Conservation (phyloP, 768 basidiomycete genomes). For the Tulasnella sp. region DNA sequence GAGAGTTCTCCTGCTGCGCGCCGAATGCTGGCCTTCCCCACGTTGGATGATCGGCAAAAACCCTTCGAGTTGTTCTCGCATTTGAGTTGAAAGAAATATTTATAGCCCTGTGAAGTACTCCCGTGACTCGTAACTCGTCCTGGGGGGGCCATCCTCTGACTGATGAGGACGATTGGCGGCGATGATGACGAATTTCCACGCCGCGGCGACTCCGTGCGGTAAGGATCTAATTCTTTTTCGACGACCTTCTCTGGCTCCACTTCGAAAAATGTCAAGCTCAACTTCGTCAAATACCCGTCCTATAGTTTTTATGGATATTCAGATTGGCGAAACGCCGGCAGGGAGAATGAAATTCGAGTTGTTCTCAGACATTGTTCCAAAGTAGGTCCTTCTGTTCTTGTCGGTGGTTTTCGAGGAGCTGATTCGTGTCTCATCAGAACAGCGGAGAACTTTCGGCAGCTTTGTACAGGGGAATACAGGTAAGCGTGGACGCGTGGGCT, state of each 20-base stretch:
- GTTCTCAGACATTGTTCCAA: slow-evolving; percentile 92
- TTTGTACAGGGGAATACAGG: slow-evolving; percentile 97
- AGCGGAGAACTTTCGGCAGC: slow-evolving; percentile 94
- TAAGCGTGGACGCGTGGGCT: slow-evolving; percentile 36
- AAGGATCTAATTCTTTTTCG: neutral
- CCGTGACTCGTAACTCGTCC: too few species aligned
- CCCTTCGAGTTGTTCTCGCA: too few species aligned
- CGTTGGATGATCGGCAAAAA: too few species aligned
- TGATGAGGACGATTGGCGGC: neutral
- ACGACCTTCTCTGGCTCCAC: neutral
- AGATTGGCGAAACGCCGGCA: slow-evolving; percentile 94
- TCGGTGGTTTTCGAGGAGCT: neutral
- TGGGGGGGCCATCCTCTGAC: too few species aligned
- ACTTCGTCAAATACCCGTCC: slow-evolving; percentile 49
- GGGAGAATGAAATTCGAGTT: slow-evolving; percentile 97
- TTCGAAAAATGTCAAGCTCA: neutral
- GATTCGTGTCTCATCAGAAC: slow-evolving; percentile 52
- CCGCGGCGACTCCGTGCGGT: neutral
- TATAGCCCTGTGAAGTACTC: too few species aligned
- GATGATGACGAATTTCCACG: neutral
- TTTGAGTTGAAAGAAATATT: too few species aligned
- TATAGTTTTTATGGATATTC: slow-evolving; percentile 94
- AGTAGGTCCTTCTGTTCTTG: slow-evolving; percentile 51
- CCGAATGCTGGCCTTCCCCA: too few species aligned
- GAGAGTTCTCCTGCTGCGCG: too few species aligned